phyloP scores from a whole-genome alignment of 2,329 filamentous ascomycete genomes.

The Venturia oleaginea region DNA sequence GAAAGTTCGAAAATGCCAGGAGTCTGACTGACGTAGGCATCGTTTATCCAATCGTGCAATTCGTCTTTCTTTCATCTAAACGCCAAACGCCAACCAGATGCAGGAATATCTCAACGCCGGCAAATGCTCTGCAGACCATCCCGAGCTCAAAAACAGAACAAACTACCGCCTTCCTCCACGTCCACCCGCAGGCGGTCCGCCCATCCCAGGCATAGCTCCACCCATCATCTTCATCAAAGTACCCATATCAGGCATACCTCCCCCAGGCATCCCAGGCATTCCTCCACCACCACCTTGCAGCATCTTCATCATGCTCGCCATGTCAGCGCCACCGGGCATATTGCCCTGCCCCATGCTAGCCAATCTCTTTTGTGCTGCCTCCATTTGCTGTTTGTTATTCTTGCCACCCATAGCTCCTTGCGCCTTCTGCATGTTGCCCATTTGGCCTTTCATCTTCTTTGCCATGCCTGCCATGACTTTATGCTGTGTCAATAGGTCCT shows the following conservation, averaged over 20 bases:
- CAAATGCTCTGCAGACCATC: neutral
- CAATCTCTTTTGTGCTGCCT: slow-evolving; percentile 93
- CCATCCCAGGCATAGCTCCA: slow-evolving; percentile 12
- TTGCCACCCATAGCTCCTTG: slow-evolving; percentile 84
- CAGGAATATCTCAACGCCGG: neutral
- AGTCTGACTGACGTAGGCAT: neutral
- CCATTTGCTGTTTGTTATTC: slow-evolving; percentile 88
- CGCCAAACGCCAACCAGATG: neutral
- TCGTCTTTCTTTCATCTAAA: neutral
- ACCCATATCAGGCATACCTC: slow-evolving; percentile 16
- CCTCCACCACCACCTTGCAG: slow-evolving; percentile 59
- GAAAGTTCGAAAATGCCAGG: too few species aligned
- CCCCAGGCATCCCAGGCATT: slow-evolving; percentile 40
- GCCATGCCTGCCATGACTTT: slow-evolving; percentile 99
- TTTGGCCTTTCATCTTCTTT: slow-evolving; percentile 96
- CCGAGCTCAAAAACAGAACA: neutral
- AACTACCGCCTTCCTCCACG: neutral
- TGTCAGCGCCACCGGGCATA: slow-evolving; percentile 56
- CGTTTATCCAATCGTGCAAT: neutral
- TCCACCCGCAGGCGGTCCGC: slow-evolving; percentile 7
- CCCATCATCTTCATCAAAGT: slow-evolving; percentile 17
- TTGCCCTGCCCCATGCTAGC: slow-evolving; percentile 72
- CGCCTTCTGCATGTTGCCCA: slow-evolving; percentile 94
- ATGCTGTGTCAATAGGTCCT: slow-evolving; percentile 95
- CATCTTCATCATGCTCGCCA: slow-evolving; percentile 88